Evolutionary conservation across 805 yeast species (phyloP).

Genomic region (Lachancea sp.): DNA sequence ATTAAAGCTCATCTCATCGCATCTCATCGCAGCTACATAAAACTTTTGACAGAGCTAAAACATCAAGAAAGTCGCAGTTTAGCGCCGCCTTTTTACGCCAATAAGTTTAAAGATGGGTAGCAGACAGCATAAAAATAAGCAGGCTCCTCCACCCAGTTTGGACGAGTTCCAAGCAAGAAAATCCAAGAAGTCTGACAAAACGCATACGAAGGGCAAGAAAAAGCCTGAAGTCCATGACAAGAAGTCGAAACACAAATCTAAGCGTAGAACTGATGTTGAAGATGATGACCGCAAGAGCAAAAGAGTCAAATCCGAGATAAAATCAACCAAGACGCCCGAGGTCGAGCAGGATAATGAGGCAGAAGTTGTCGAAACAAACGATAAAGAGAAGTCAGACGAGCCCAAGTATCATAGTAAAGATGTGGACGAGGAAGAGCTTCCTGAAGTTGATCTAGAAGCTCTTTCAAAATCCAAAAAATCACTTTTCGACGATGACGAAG

Average conservation of each 20-base stretch:
- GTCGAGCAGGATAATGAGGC: no score
- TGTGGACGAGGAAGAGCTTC: conserved; percentile 34
- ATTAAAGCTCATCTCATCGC: conserved; percentile 17
- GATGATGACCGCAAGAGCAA: conserved; percentile 10
- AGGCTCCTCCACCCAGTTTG: conserved; percentile 82
- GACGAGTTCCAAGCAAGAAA: conserved; percentile 70
- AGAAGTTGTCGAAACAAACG: conserved; percentile 28
- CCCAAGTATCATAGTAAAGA: neutral
- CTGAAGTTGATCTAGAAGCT: conserved; percentile 64
- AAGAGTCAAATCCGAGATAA: conserved; percentile 20
- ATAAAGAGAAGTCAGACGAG: neutral
- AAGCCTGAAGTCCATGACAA: conserved; percentile 25
- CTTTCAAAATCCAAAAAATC: conserved; percentile 64
- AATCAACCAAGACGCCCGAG: conserved; percentile 12
- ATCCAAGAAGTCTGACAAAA: conserved; percentile 33
- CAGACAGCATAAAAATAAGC: conserved; percentile 87
- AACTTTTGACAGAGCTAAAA: neutral
- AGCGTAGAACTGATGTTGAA: conserved; percentile 16
- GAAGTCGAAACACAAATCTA: conserved; percentile 15
- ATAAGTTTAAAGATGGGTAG: conserved; percentile 53
- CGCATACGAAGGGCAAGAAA: conserved; percentile 33
- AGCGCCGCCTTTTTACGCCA: no score
- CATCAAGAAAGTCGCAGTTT: no score
- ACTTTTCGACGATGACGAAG: conserved; percentile 52
- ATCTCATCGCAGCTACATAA: conserved; percentile 4